Base-by-base conservation (phyloP, 768 basidiomycete species). In the Trametes maxima region DNA sequence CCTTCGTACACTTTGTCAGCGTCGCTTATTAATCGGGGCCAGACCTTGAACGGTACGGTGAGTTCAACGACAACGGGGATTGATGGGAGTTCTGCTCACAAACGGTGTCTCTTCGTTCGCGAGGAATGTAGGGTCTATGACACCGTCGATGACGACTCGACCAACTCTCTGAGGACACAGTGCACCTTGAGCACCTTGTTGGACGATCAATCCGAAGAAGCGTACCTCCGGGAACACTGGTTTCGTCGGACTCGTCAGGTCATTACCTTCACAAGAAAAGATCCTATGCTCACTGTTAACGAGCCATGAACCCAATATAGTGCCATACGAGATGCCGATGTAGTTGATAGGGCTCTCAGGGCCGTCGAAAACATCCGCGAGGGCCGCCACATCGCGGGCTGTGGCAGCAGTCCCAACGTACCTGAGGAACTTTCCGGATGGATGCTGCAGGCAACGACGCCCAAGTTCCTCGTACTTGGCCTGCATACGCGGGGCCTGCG, bases 331-430 rank as follows among this genome's bases (percentile, higher is more conserved):
- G 11, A 47, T 33, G 7, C 58, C 63, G 16, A 28, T 35, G 43
- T 59, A 64, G 54, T 64, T 64, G 3, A 64, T 36, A 2, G 54
- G 54, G 1, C 40, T 28, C 19, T 33, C 54, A 22, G 49, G 46
- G 21, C 65, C 56, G 25, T 71, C 51, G 25, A 71, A 19, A 1
- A 42, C 48, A 39, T 64, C 58, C 37, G 63, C 63, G 13, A 64
- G 40, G n/a, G 57, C 58, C 1, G 57, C 63, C 49, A 64, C 33
- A 21, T 64, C 63, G 42, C 62, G 51, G 0, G 28, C 51, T 8
- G 62, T 63, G 16, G 62, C 62, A 4, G 60, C 55, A 3, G 54
- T 55, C 13, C 62, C 62, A 11, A 63, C 37, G 13, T 63, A 63
- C n/a, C 43, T 17, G 17, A 63, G 33, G 36, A 19, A 49, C 28